Base-by-base conservation (phyloP, 1,139 yeast genomes). In the Blastobotrys illinoisensis region DNA sequence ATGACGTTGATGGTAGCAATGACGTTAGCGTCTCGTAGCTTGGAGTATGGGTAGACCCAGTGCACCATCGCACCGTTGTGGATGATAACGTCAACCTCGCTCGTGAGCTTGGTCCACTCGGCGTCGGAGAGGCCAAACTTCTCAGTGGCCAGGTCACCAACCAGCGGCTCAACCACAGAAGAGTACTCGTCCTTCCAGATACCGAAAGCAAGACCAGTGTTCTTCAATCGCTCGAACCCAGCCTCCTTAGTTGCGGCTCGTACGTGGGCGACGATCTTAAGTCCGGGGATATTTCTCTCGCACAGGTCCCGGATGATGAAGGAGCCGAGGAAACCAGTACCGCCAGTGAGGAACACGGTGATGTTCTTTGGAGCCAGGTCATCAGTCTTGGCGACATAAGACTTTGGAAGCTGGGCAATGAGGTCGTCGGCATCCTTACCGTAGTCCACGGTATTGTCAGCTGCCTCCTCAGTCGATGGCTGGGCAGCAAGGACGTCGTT, bases 61-160 rank as follows among this genome's bases (percentile, higher is more conserved):
- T 95, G 99, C 46, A 95, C 99, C 59, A 91, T 78, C 3, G 99
- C 99, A 74, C 98, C 99, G 66, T 95, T 95, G 71, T 95, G 99
- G 59, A 95, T 81, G 52, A 95, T 83, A 4, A 86, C 85, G 70
- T 95, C 99, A 56, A 91, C 76, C 1, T 76, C 72, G 13, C 79
- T 71, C 4, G 83, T 72, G 58, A 95, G 77, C 5, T 67, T 51
- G 1, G 62, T 53, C 96, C 96, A 93, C 44, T 74, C 74, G 1
- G 64, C 66, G 26, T 78, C 77, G n/a, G 72, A 65, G 56, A 88
- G 69, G 0, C 97, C 99, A 68, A 93, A 86, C 50, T 86, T 78
- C 32, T 79, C 75, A 62, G 79, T 72, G 9, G 93, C 80, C 63
- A 95, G 77, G 67, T 91, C 93, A 48, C 97, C 99, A 53, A 90